Evolutionary conservation across 495 filamentous ascomycete genomes (phyloP), one percentile per base, ranked within the genome.

Genomic region (Geoglossum glabrum): DNA sequence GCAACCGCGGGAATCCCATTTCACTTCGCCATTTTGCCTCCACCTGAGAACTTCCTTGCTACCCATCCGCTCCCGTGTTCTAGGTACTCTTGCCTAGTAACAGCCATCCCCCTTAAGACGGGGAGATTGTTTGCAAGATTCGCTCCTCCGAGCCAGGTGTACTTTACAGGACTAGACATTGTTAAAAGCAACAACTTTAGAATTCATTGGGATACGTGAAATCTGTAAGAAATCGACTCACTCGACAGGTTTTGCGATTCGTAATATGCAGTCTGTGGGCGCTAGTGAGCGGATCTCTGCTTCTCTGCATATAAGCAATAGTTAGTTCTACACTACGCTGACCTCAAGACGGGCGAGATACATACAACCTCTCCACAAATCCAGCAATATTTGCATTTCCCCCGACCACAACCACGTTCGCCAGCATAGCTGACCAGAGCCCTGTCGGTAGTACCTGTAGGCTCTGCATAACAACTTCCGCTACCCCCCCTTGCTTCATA

Each of bases 381-480:
- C 89, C 89, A 5, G 81, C 75, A 23, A 95, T 78, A 43, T 82
- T 71, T 0, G 82, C 72, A 69, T 90, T 97, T 7, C 92, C 93
- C 0, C 92, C 93, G 2, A 95, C 85, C 8, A 94, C 81, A 15
- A 96, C 66, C 31, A 96, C 81, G 62, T 99, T 97, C 9, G 87
- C 83, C 47, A 96, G 69, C 61, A 95, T 79, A 0, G 81, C 77
- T 19, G 84, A 80, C 73, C 89, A 85, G 26, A 94, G 65, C 0
- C 81, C 86, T 13, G 82, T 70, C 0, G 92, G 93, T 33, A 97
- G 63, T 8, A 71, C 77, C n/a, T 79, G 77, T 27, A 99, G 67
- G 26, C 82, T 84, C 62, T 97, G 85, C 70, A 95, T 73, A 43
- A 94, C 81, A 43, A 83, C 74, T 57, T 87, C 85, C 1, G 85